Conservation (phyloP, 208 protist species). For the Trypanosoma rangeli region DNA sequence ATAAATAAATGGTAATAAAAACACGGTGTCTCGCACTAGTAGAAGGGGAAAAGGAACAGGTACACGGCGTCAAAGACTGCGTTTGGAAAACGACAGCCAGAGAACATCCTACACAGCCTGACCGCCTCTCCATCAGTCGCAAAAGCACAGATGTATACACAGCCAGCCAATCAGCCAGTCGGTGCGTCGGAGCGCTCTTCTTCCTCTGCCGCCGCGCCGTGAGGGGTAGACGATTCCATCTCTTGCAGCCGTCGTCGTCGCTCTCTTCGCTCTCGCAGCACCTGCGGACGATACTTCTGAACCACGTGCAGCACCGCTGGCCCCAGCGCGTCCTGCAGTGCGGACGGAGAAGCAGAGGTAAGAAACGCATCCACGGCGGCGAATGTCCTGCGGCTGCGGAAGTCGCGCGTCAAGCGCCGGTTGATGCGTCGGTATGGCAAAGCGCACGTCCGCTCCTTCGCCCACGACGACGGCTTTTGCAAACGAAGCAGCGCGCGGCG, state of each 20-base stretch:
- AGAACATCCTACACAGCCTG: too few relatives aligned
- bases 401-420: slow-evolving; percentile 12
- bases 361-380: background rate
- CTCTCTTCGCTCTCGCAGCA: background rate
- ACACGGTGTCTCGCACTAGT: too few relatives aligned
- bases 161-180: background rate
- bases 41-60: too few relatives aligned
- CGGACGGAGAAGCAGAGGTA: background rate
- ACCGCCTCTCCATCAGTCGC: too few relatives aligned
- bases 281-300: slow-evolving; percentile 17
- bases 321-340: slow-evolving; percentile 9
- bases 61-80: too few relatives aligned
- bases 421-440: slow-evolving; percentile 15
- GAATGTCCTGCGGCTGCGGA: slow-evolving; percentile 14
- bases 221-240: too few relatives aligned
- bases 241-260: background rate
- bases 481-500: background rate
- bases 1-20: background rate
- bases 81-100: too few relatives aligned
- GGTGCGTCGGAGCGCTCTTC: background rate
- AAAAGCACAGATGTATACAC: too few relatives aligned
- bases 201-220: background rate
- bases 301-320: slow-evolving; percentile 21
- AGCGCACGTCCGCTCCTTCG: slow-evolving; percentile 8
- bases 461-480: background rate